phyloP scores from a whole-genome alignment of 768 basidiomycete genomes.

The Collybiopsis confluens region DNA sequence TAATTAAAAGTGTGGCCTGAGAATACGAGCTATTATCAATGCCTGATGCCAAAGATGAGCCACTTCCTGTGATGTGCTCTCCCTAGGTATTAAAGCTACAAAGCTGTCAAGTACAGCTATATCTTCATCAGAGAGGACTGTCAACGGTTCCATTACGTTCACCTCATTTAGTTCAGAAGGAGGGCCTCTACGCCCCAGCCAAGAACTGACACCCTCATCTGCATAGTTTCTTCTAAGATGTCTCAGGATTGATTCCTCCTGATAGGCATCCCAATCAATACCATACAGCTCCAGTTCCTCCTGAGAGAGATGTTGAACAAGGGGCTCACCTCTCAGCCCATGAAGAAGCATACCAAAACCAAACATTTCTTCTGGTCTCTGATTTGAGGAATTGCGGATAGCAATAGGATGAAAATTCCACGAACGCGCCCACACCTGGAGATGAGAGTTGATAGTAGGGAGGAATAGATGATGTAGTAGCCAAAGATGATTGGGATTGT shows the following conservation, averaged over 20 bases:
- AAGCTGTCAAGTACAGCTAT: too few species aligned
- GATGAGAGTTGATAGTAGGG: slow-evolving; percentile 20
- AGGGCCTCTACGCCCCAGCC: not conserved
- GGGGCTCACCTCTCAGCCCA: slow-evolving; percentile 14
- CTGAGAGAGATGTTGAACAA: slow-evolving; percentile 8
- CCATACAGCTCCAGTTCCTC: slow-evolving; percentile 19
- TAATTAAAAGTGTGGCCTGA: too few species aligned
- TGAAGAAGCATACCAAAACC: slow-evolving; percentile 15
- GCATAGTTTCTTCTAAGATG: slow-evolving; percentile 40
- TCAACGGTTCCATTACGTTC: too few species aligned
- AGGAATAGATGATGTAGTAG: slow-evolving; percentile 32
- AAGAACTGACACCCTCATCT: not conserved
- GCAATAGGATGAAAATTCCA: slow-evolving; percentile 28
- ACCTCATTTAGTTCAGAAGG: slow-evolving; percentile 2
- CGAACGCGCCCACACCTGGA: slow-evolving; percentile 16
- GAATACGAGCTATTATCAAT: too few species aligned
- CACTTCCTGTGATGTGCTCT: too few species aligned
- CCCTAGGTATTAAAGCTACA: too few species aligned
- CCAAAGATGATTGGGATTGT: slow-evolving; percentile 27
- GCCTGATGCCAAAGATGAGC: too few species aligned
- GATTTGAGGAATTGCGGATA: slow-evolving; percentile 7
- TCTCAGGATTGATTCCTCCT: slow-evolving; percentile 21
- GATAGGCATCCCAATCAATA: slow-evolving; percentile 24
- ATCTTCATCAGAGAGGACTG: too few species aligned
- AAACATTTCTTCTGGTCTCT: slow-evolving; percentile 16